phyloP scores from a whole-genome alignment of 495 filamentous ascomycete genomes.

The Cercophora newfieldiana region DNA sequence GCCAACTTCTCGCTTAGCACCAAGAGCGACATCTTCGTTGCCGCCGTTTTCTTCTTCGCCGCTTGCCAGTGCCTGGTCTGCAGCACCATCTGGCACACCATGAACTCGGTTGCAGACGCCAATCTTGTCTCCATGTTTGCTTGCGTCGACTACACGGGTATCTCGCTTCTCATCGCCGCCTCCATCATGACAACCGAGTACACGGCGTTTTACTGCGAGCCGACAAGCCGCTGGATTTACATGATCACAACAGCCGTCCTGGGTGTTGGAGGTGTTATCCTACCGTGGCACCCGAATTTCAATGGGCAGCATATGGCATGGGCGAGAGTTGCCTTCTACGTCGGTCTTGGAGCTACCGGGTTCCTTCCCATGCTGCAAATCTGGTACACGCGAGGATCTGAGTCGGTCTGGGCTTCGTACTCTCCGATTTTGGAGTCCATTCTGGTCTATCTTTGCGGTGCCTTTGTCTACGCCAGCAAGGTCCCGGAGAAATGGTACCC shows the following conservation, averaged over 20 bases:
- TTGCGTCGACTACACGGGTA: slow-evolving; percentile 98
- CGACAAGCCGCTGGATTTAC: slow-evolving; percentile 81
- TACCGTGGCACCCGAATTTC: slow-evolving; percentile 96
- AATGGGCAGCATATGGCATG: slow-evolving; percentile 91
- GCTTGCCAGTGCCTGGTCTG: slow-evolving; percentile 95
- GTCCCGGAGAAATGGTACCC: slow-evolving; percentile 91
- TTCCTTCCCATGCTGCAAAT: slow-evolving; percentile 88
- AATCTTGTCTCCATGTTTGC: slow-evolving; percentile 91
- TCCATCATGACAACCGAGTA: slow-evolving; percentile 99
- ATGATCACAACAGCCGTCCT: slow-evolving; percentile 78
- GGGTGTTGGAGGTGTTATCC: slow-evolving; percentile 82
- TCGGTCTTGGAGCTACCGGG: slow-evolving; percentile 83
- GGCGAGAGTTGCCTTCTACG: slow-evolving; percentile 89
- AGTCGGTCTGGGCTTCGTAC: slow-evolving; percentile 82
- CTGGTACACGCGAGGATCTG: slow-evolving; percentile 68
- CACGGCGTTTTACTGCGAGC: slow-evolving; percentile 98
- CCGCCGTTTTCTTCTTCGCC: slow-evolving; percentile 94
- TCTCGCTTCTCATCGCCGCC: slow-evolving; percentile 91
- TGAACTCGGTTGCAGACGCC: slow-evolving; percentile 91
- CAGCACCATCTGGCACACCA: slow-evolving; percentile 96
- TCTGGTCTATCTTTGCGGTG: slow-evolving; percentile 81
- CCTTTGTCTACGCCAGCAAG: slow-evolving; percentile 87
- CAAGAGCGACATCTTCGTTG: slow-evolving; percentile 82
- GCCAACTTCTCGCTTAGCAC: slow-evolving; percentile 84
- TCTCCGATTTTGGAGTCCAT: slow-evolving; percentile 83